Evolutionary conservation across 371 early-diverging fungal genomes (phyloP), one percentile per base, ranked within the genome.

Genomic region (Haplosporangium sp.): DNA sequence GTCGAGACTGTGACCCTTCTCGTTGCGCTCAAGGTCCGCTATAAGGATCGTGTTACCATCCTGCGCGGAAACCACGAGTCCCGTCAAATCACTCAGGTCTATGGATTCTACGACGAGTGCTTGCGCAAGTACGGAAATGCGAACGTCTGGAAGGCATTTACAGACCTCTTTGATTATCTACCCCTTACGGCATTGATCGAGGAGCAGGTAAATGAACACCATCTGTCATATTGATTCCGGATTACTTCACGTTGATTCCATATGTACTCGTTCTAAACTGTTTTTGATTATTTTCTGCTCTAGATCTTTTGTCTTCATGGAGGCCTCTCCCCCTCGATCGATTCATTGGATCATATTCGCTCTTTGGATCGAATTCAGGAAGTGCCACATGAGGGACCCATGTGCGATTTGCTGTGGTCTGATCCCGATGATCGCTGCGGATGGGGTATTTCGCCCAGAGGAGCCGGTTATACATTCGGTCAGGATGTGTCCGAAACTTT

Each of bases 91-190:
- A 99, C 99, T 5, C 98, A 99, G 86, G 99, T 99, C 11, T 99
- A 99, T 83, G 99, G 99, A 21, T 99, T 99, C 83, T 99, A 99
- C 86, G 99, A 99, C 84, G 99, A 99, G 87, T 99, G 99, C 77
- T 87, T 97, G 73, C 92, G 96, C 55, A 99, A 99, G 85, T 99
- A 99, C 79, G 99, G 98, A 50, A 97, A 94, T 72, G 93, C 98
- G 36, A 95, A 95, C 82, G 99, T 99, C 29, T 99, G 99, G 99
- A 97, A 96, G 81, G 89, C 91, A 71, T 99, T 99, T 76, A 98
- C 98, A 14, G 98, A 99, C 73, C 87, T 99, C 38, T 99, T 99
- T 83, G 99, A 99, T 85, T 99, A 96, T 77, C 86, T 99, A 70
- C 98, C 99, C 6, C 83, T 99, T 66, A 95, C 99, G 20, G 99